These are phyloP conservation scores for Aspergillus egyptiacus DNA, from an alignment of 495 filamentous ascomycete genomes.

Conservation along the genomic window DNA sequence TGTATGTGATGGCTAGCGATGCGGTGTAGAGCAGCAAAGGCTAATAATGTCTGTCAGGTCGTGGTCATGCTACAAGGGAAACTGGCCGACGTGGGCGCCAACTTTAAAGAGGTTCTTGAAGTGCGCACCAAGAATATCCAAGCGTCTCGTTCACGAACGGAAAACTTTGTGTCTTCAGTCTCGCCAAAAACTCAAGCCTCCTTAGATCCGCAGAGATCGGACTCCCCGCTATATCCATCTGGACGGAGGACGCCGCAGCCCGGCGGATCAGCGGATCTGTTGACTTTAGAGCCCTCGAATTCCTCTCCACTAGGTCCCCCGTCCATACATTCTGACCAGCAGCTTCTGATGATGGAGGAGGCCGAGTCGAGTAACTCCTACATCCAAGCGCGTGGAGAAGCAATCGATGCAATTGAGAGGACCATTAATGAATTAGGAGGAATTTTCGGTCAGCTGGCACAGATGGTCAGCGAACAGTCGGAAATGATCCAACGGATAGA, in stretches of 20 bases:
- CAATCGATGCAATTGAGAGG: slow-evolving; percentile 92
- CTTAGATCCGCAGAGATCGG: slow-evolving; percentile 49
- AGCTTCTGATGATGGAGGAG: slow-evolving; percentile 92
- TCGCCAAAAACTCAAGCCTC: slow-evolving; percentile 70
- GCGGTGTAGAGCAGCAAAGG: neutral
- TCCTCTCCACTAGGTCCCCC: slow-evolving; percentile 47
- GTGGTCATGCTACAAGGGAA: slow-evolving; percentile 90
- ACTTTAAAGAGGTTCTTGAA: slow-evolving; percentile 96
- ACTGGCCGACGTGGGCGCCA: slow-evolving; percentile 84
- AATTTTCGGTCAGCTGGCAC: slow-evolving; percentile 93
- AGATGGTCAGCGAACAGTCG: slow-evolving; percentile 95
- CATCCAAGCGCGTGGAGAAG: slow-evolving; percentile 87
- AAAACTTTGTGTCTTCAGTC: slow-evolving; percentile 91
- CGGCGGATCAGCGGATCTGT: slow-evolving; percentile 59
- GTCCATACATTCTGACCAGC: slow-evolving; percentile 67
- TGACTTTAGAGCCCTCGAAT: slow-evolving; percentile 74
- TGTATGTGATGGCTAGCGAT: slow-evolving; percentile 36
- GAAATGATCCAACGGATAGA: slow-evolving; percentile 93
- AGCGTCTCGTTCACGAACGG: slow-evolving; percentile 82
- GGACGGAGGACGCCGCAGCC: slow-evolving; percentile 58
- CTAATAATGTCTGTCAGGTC: slow-evolving; percentile 46
- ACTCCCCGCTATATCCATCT: slow-evolving; percentile 84
- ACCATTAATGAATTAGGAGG: slow-evolving; percentile 92
- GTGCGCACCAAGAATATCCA: slow-evolving; percentile 98
- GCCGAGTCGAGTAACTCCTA: slow-evolving; percentile 79